Conservation (phyloP, 1,139 yeast genomes). For the Wickerhamomyces sp. region DNA sequence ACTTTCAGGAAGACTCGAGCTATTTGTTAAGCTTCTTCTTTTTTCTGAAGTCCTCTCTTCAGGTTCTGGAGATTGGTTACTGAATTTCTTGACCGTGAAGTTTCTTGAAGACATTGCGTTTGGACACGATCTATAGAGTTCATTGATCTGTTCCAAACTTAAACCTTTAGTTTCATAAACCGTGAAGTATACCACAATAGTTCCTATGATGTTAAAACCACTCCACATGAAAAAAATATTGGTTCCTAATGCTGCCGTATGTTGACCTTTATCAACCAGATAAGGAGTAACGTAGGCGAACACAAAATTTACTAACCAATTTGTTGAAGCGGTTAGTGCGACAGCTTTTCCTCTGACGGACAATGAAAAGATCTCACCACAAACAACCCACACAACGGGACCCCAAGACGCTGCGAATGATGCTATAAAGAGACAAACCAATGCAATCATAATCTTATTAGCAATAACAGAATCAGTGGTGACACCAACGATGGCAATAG, state of each 20-base stretch:
- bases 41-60: too few species aligned
- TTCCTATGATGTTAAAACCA: constrained; percentile 55
- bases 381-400: constrained; percentile 75
- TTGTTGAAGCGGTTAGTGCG: constrained; percentile 71
- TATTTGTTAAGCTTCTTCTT: constrained; percentile 7
- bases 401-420: constrained; percentile 89
- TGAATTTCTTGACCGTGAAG: constrained; percentile 13
- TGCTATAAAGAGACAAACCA: constrained; percentile 74
- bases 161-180: constrained; percentile 77
- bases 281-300: constrained; percentile 76
- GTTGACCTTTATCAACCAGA: constrained; percentile 57
- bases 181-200: constrained; percentile 53
- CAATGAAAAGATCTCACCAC: constrained; percentile 75
- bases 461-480: constrained; percentile 43
- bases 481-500: constrained; percentile 65
- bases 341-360: constrained; percentile 79
- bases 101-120: constrained; percentile 16
- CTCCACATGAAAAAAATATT: constrained; percentile 80
- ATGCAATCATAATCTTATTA: constrained; percentile 72
- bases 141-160: constrained; percentile 72
- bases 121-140: constrained; percentile 46
- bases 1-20: constrained; percentile 13
- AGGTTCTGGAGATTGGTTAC: constrained; percentile 3
- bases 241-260: constrained; percentile 62
- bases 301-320: constrained; percentile 78